phyloP scores from a whole-genome alignment of 306 rosid genomes.

The Luffa aegyptiaca region DNA sequence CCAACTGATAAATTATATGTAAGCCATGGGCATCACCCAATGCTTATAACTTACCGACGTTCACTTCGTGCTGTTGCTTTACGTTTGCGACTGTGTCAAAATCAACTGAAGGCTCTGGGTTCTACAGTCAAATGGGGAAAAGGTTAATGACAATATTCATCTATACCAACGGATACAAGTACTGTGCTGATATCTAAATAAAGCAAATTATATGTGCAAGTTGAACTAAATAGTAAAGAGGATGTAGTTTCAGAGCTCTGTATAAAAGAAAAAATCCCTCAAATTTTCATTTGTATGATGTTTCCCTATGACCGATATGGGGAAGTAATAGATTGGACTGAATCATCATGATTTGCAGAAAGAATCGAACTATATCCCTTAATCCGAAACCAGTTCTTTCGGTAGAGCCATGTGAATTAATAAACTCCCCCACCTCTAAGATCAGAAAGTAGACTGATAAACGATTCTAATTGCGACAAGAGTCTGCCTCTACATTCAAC shows the following conservation, averaged over 20 bases:
- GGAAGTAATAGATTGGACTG: not conserved
- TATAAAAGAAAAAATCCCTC: not conserved
- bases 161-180: not conserved
- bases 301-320: not conserved
- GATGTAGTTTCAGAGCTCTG: not conserved
- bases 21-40: not conserved
- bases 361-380: not conserved
- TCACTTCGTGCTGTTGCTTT: conserved; percentile 79
- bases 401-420: too few relatives aligned
- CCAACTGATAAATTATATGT: conserved; percentile 6
- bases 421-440: not conserved
- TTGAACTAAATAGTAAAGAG: not conserved
- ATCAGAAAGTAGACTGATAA: not conserved
- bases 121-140: conserved; percentile 28
- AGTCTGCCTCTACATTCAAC: not conserved
- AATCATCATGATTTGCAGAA: not conserved
- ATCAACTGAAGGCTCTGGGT: conserved; percentile 88
- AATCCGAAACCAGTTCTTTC: not conserved
- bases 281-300: not conserved
- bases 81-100: conserved; percentile 80
- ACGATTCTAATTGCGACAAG: not conserved
- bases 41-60: conserved; percentile 65
- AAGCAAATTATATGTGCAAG: not conserved
- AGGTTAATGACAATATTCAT: not conserved
- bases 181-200: not conserved